A percentile compares a stretch with the other conserved stretches of the same genome.
Evolutionary conservation across 2,329 filamentous ascomycete species (phyloP).

Genomic region (Mollisia scopiformis): DNA sequence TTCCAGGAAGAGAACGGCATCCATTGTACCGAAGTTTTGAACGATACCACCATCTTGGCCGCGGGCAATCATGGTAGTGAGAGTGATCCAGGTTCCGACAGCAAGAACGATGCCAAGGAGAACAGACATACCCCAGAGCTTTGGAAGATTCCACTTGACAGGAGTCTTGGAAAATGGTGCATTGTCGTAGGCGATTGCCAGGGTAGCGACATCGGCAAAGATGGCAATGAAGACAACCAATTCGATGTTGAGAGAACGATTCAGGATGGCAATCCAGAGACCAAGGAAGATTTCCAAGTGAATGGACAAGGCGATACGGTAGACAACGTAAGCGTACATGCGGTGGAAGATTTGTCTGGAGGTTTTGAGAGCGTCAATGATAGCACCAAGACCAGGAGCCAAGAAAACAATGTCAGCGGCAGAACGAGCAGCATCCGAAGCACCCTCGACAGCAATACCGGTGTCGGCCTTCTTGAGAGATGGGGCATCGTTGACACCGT

Average conservation of each 20-base stretch:
- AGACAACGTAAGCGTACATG: constrained; percentile 96
- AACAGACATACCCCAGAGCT: constrained; percentile 91
- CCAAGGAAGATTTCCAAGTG: constrained; percentile 92
- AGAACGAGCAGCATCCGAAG: constrained; percentile 87
- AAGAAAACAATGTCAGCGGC: constrained; percentile 95
- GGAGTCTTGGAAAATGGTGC: constrained; percentile 83
- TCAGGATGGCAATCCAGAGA: constrained; percentile 88
- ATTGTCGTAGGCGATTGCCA: constrained; percentile 93
- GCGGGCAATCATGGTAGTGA: constrained; percentile 78
- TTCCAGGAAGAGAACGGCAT: constrained; percentile 85
- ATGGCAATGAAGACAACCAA: constrained; percentile 94
- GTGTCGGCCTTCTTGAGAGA: constrained; percentile 96
- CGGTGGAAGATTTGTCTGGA: constrained; percentile 95
- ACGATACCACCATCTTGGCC: constrained; percentile 79
- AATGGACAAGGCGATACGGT: constrained; percentile 89
- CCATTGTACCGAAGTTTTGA: constrained; percentile 83
- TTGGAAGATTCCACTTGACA: constrained; percentile 94
- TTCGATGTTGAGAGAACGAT: constrained; percentile 82
- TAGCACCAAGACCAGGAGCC: constrained; percentile 86
- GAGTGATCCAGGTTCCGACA: constrained; percentile 83
- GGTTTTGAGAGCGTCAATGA: constrained; percentile 91
- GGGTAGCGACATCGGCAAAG: constrained; percentile 88
- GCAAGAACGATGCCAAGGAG: constrained; percentile 81
- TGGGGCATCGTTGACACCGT: constrained; percentile 92
- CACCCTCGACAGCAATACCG: constrained; percentile 91